A percentile compares a stretch with the other conserved stretches of the same genome.
Conservation (phyloP, 2,329 filamentous ascomycete species). For the Drechslerella dactyloides region DNA sequence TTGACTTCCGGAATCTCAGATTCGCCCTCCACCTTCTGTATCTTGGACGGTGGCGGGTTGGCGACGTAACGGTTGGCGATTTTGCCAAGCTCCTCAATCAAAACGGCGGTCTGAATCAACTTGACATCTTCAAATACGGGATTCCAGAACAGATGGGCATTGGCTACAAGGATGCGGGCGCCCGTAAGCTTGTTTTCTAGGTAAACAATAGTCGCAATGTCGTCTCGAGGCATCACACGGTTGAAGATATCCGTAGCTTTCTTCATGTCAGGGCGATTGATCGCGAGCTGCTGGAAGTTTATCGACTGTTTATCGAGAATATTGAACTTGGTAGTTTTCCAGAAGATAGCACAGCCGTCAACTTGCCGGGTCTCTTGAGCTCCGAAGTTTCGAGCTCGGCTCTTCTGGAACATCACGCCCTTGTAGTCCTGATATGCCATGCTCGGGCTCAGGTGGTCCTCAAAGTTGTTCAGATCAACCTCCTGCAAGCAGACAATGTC, state of each 20-base stretch:
- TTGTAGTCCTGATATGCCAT: constrained; percentile 89
- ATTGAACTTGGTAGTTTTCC: constrained; percentile 92
- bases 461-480: constrained; percentile 88
- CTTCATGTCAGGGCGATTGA: constrained; percentile 96
- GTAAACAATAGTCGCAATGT: constrained; percentile 90
- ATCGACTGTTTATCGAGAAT: constrained; percentile 92
- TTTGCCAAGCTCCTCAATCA: constrained; percentile 90
- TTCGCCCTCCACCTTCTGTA: constrained; percentile 57
- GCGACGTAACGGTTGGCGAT: constrained; percentile 79
- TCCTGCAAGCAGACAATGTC: constrained; percentile 95
- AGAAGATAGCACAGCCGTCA: constrained; percentile 96
- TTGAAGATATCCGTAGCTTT: constrained; percentile 98
- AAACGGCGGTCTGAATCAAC: constrained; percentile 89
- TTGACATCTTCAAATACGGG: constrained; percentile 91
- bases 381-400: constrained; percentile 86
- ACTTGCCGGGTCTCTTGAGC: constrained; percentile 88
- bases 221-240: constrained; percentile 96
- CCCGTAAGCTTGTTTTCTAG: constrained; percentile 90
- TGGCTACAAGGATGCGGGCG: constrained; percentile 88
- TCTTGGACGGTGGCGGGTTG: constrained; percentile 48
- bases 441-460: constrained; percentile 86
- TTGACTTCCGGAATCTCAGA: constrained; percentile 66
- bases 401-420: constrained; percentile 90
- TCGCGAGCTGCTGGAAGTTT: constrained; percentile 88
- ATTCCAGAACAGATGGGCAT: constrained; percentile 95